phyloP scores from a whole-genome alignment of 2,329 filamentous ascomycete genomes.

The Trichoderma sp. region DNA sequence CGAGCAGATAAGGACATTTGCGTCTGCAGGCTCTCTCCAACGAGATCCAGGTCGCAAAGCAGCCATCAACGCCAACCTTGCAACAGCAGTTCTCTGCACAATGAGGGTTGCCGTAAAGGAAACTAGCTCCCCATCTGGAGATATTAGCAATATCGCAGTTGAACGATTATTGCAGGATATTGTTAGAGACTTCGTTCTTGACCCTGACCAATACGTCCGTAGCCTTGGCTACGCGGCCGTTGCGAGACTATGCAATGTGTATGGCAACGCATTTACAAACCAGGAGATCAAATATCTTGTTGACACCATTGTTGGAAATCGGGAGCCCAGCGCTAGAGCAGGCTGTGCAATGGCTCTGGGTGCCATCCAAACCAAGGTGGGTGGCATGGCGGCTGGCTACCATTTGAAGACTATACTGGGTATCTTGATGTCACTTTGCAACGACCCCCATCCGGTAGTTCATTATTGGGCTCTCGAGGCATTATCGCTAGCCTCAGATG shows the following conservation, averaged over 20 bases:
- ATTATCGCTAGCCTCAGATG: conserved; percentile 80
- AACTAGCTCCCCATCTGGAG: conserved; percentile 67
- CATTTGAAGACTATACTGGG: conserved; percentile 97
- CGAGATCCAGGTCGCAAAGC: conserved; percentile 85
- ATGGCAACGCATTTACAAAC: conserved; percentile 85
- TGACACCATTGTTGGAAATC: conserved; percentile 89
- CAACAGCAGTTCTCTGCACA: conserved; percentile 73
- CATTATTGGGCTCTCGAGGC: conserved; percentile 97
- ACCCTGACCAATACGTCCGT: conserved; percentile 82
- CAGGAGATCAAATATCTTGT: conserved; percentile 86
- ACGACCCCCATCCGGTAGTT: conserved; percentile 89
- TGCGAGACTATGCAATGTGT: conserved; percentile 77
- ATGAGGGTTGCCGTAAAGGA: conserved; percentile 83
- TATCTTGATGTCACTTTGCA: conserved; percentile 95
- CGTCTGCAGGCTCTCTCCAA: conserved; percentile 75
- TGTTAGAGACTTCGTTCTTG: conserved; percentile 67
- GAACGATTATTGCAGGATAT: conserved; percentile 82
- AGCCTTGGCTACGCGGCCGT: conserved; percentile 81
- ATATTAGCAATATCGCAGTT: conserved; percentile 70
- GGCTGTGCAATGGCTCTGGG: conserved; percentile 93
- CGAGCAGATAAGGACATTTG: conserved; percentile 86
- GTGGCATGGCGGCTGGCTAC: conserved; percentile 94
- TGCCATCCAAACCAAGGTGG: conserved; percentile 90
- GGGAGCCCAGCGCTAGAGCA: conserved; percentile 87
- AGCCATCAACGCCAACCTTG: conserved; percentile 87